Conservation (phyloP, 495 filamentous ascomycete species). For the Neurospora sp. region DNA sequence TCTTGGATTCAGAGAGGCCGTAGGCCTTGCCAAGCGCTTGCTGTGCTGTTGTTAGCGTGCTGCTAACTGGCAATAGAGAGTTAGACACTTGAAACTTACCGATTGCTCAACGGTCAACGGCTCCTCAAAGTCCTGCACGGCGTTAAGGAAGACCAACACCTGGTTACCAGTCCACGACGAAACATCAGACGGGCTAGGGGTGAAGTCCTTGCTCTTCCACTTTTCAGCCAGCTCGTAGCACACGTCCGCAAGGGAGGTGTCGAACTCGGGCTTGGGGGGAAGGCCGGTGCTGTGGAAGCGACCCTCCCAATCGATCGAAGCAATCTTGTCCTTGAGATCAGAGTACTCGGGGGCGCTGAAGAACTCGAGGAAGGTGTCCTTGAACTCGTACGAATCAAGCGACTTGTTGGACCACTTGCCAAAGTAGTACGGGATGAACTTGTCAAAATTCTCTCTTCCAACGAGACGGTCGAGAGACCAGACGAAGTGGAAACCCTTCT, state of each 20-base stretch:
- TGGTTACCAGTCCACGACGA: constrained; percentile 71
- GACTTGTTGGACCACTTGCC: constrained; percentile 69
- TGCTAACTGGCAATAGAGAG: background rate
- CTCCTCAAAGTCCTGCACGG: constrained; percentile 51
- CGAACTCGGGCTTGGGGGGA: constrained; percentile 82
- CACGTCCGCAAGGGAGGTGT: constrained; percentile 76
- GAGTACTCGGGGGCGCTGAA: constrained; percentile 55
- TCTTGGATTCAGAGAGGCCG: constrained; percentile 55
- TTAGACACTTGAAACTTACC: constrained; percentile 9
- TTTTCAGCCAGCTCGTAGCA: constrained; percentile 74
- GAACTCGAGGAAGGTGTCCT: constrained; percentile 73
- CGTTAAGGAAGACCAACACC: constrained; percentile 79
- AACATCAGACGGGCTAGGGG: constrained; percentile 59
- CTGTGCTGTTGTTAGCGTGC: constrained; percentile 11
- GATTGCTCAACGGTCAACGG: constrained; percentile 53
- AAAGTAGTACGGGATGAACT: constrained; percentile 93
- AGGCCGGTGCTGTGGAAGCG: constrained; percentile 80
- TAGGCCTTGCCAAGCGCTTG: constrained; percentile 65
- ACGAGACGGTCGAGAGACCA: constrained; percentile 78
- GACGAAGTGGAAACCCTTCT: constrained; percentile 52
- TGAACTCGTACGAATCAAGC: constrained; percentile 88
- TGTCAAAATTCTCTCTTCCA: constrained; percentile 79
- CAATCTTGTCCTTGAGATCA: constrained; percentile 54
- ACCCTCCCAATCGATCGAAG: constrained; percentile 72
- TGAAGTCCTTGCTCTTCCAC: constrained; percentile 60